Evolutionary conservation across 176 grass and related monocot species (phyloP), one percentile per base, ranked within the genome.

Genomic region (Carex kokanica): DNA sequence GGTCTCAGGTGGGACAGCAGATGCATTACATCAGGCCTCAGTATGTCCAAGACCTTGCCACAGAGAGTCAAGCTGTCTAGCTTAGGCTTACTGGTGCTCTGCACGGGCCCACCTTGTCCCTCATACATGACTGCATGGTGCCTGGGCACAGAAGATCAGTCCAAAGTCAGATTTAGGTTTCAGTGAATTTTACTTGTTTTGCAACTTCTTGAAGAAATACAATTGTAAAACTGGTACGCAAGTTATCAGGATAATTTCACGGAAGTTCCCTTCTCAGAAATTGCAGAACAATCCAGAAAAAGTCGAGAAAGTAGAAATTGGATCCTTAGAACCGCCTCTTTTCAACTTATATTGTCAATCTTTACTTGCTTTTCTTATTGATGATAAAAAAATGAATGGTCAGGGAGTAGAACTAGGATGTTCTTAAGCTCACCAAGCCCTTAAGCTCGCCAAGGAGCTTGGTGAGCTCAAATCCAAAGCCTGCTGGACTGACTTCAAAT

Each of bases 71-170:
- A 65, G 89, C 89, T 95, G 91, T 98, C 96, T 61, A 83, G 83
- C 86, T 95, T 98, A 60, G 96, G 96, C 83, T 95, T 98, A 74
- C 92, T 95, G 1, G 78, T 93, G 65, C 85, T 95, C 86, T 95
- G 96, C 47, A 98, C 96, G 2, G 95, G 95, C 58, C 96, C 96
- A 10, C 93, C 93, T 95, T 98, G 96, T 64, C 96, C 96, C 86
- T 98, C 96, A 4, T 95, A 98, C 96, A 98, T 98, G 18, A 95
- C 93, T 1, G 96, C 96, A 11, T 98, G 96, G 78, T 98, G 93
- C 74, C 96, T 98, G 71, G 86, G 85, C 71, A 60, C 3, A 9
- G 62, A 64, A 14, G 74, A 60, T 54, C 1, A 0, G 8, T 31
- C 13, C 9, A 49, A 49, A 77, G 49, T 77, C 49, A 17, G 24